Percentiles rank a stretch among this genome's conserved stretches.
These are phyloP conservation scores for Gyromitra esculenta DNA, from an alignment of 2,329 filamentous ascomycete genomes.

Conservation along the genomic window DNA sequence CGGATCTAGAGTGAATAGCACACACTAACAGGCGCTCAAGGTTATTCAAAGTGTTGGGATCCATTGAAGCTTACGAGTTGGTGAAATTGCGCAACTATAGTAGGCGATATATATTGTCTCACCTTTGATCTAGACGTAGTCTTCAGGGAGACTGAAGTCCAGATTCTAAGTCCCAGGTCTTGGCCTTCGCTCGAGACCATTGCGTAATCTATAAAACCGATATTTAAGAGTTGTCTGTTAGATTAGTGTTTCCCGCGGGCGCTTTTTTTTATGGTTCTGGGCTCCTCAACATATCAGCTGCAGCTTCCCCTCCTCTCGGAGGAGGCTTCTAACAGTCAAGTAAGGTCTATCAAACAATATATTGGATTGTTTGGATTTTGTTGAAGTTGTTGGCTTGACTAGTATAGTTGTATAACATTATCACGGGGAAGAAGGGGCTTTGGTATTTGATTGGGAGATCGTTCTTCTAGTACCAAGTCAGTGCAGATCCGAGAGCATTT, in stretches of 20 bases:
- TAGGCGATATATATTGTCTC: slow-evolving; percentile 11
- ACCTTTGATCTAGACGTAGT: not conserved
- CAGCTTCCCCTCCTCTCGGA: slow-evolving; percentile 2
- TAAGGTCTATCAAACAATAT: not conserved
- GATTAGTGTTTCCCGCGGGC: not conserved
- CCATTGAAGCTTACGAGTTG: slow-evolving; percentile 5
- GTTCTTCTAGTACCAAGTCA: not conserved
- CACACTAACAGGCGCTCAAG: not conserved
- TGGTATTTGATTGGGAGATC: not conserved
- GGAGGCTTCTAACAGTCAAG: not conserved
- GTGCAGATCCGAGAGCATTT: not conserved
- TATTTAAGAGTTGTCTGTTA: not conserved
- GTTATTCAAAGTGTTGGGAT: not conserved
- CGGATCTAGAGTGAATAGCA: not conserved
- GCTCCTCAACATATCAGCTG: not conserved
- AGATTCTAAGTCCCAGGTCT: not conserved
- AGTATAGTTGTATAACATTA: not conserved
- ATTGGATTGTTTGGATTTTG: not conserved
- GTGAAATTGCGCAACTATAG: not conserved
- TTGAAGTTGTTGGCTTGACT: not conserved
- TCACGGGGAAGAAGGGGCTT: not conserved
- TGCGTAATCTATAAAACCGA: slow-evolving; percentile 15
- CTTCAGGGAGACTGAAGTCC: not conserved
- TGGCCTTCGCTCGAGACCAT: not conserved
- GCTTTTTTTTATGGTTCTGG: not conserved